Conservation (phyloP, 345 rosid genomes). For the Nasturtium officinale region DNA sequence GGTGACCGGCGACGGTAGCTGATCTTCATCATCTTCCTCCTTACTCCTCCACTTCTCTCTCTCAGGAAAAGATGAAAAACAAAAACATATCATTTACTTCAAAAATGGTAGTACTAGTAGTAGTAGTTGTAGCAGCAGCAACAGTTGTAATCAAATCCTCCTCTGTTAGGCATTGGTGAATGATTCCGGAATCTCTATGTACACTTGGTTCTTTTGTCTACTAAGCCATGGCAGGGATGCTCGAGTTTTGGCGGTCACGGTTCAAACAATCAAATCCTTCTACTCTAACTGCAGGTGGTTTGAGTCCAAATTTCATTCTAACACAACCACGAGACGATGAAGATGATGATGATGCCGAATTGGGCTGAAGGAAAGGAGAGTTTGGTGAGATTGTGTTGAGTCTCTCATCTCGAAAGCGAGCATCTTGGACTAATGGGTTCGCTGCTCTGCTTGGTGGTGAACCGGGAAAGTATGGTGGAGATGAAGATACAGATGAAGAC, state of each 20-base stretch:
- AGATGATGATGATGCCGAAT: slow-evolving; percentile 45
- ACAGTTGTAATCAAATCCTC: slow-evolving; percentile 35
- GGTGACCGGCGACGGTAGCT: slow-evolving; percentile 32
- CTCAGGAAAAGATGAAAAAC: slow-evolving; percentile 15
- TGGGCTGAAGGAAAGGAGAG: slow-evolving; percentile 42
- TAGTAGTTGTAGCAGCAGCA: neutral
- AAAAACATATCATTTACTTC: slow-evolving; percentile 36
- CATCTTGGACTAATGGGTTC: slow-evolving; percentile 84
- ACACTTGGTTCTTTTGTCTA: slow-evolving; percentile 54
- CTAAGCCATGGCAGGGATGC: slow-evolving; percentile 98
- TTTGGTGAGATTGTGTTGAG: slow-evolving; percentile 42
- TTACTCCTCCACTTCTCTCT: slow-evolving; percentile 24
- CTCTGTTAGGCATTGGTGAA: slow-evolving; percentile 33
- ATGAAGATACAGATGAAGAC: slow-evolving; percentile 48
- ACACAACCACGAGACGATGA: slow-evolving; percentile 69
- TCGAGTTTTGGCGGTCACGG: slow-evolving; percentile 90
- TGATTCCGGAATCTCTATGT: slow-evolving; percentile 48
- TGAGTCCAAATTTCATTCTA: slow-evolving; percentile 75
- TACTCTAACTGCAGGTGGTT: slow-evolving; percentile 93
- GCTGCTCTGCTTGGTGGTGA: slow-evolving; percentile 89
- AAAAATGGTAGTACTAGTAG: slow-evolving; percentile 36
- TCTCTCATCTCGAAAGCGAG: slow-evolving; percentile 74
- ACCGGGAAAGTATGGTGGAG: slow-evolving; percentile 79
- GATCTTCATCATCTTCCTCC: slow-evolving; percentile 42
- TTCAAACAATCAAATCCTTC: slow-evolving; percentile 99